Evolutionary conservation across 306 rosid species (phyloP).

Genomic region (Castanea sativa): DNA sequence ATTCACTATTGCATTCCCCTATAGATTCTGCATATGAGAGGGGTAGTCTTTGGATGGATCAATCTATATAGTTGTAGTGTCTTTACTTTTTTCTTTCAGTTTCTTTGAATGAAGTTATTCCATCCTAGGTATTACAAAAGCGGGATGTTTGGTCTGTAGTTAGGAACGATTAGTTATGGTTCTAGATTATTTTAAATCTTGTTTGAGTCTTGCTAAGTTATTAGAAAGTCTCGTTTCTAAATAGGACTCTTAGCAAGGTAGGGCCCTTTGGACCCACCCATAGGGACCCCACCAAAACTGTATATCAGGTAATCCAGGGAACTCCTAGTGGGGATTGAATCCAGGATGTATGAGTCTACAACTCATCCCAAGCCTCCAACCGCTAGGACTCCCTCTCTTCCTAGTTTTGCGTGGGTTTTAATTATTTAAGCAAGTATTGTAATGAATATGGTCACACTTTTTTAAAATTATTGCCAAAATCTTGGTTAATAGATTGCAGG

Average conservation of each 20-base stretch:
- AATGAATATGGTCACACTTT: not conserved
- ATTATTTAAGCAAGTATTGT: not conserved
- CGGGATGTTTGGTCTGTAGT: not conserved
- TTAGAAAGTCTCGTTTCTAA: not conserved
- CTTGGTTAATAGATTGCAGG: no score
- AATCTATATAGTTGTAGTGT: not conserved
- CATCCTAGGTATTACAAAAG: not conserved
- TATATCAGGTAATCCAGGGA: no score
- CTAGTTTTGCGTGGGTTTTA: not conserved
- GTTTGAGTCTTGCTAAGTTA: not conserved
- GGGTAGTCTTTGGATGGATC: not conserved
- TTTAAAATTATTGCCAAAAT: no score
- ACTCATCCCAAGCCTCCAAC: no score
- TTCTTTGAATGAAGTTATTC: not conserved
- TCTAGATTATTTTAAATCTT: conserved; percentile 10
- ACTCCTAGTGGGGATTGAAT: no score
- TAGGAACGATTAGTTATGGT: not conserved
- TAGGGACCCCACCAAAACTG: no score
- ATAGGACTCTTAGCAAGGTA: not conserved
- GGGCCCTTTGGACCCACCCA: no score
- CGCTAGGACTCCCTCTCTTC: not conserved
- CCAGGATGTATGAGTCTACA: no score
- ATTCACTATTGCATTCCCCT: not conserved
- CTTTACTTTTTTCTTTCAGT: not conserved
- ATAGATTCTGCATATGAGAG: not conserved